These are phyloP conservation scores for Diaporthe aspalathi DNA, from an alignment of 2,329 filamentous ascomycete species.

Conservation along the genomic window DNA sequence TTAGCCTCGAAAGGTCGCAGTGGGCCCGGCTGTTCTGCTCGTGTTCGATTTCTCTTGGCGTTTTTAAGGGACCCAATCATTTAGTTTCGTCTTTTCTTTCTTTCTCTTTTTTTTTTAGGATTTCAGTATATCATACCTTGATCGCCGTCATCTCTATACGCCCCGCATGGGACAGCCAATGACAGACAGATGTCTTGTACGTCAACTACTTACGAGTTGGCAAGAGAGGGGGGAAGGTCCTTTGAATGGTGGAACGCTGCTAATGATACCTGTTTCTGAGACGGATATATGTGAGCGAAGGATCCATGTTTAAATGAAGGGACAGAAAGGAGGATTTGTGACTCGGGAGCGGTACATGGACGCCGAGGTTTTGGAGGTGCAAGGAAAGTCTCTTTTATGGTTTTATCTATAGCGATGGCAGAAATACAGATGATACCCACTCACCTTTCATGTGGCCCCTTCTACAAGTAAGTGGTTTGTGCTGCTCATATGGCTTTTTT, in stretches of 20 bases:
- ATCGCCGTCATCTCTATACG: constrained; percentile 32
- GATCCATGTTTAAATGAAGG: constrained; percentile 30
- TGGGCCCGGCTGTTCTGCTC: constrained; percentile 23
- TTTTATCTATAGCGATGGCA: constrained; percentile 41
- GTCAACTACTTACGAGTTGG: constrained; percentile 16
- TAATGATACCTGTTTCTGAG: constrained; percentile 39
- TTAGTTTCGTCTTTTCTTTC: constrained; percentile 29
- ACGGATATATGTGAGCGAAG: constrained; percentile 21
- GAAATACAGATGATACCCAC: constrained; percentile 42
- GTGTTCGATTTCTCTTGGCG: constrained; percentile 23
- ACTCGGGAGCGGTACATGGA: constrained; percentile 27
- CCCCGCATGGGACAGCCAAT: constrained; percentile 32
- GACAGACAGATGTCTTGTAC: constrained; percentile 33
- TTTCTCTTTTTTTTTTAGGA: neutral
- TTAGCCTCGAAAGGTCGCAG: neutral
- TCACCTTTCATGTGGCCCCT: neutral
- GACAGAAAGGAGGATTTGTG: constrained; percentile 20
- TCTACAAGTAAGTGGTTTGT: neutral
- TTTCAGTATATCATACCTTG: constrained; percentile 35
- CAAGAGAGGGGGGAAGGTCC: neutral
- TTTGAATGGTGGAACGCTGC: constrained; percentile 2
- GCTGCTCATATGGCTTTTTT: neutral
- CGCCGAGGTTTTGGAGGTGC: constrained; percentile 27
- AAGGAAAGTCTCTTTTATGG: constrained; percentile 34
- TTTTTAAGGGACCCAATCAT: constrained; percentile 25